phyloP scores from a whole-genome alignment of 768 basidiomycete genomes.

The Lentinula guzmanii region DNA sequence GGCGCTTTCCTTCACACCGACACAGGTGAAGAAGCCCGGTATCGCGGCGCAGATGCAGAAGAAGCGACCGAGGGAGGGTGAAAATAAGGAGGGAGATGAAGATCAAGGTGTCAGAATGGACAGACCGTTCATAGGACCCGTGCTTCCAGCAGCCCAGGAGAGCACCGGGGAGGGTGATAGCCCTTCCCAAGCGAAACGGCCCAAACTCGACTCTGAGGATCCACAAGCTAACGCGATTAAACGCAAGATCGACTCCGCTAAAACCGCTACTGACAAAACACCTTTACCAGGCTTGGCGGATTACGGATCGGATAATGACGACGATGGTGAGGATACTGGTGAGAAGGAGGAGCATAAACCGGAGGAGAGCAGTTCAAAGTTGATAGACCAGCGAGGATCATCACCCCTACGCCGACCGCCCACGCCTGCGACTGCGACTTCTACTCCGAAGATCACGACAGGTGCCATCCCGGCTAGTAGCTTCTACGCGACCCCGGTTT shows the following conservation, averaged over 20 bases:
- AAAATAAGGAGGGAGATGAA: slow-evolving; percentile 42
- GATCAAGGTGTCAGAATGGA: slow-evolving; percentile 46
- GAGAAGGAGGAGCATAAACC: slow-evolving; percentile 5
- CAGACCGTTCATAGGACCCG: slow-evolving; percentile 58
- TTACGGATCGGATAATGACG: slow-evolving; percentile 25
- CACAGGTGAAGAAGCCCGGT: slow-evolving; percentile 25
- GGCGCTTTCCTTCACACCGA: slow-evolving; percentile 15
- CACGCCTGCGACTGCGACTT: slow-evolving; percentile 18
- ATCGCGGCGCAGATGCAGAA: slow-evolving; percentile 46
- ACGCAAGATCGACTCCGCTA: slow-evolving; percentile 44
- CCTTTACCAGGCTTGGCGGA: slow-evolving; percentile 14
- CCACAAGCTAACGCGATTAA: slow-evolving; percentile 49
- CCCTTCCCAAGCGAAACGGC: slow-evolving; percentile 19
- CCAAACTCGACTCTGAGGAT: slow-evolving; percentile 24
- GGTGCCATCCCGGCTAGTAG: slow-evolving; percentile 20
- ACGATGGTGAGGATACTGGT: slow-evolving; percentile 14
- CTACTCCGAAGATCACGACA: slow-evolving; percentile 19
- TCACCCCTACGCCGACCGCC: slow-evolving; percentile 23
- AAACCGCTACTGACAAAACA: slow-evolving; percentile 9
- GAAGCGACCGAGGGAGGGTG: slow-evolving; percentile 33
- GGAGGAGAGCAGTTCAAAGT: slow-evolving; percentile 12
- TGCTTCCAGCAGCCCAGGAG: slow-evolving; percentile 41
- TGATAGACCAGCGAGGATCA: slow-evolving; percentile 18
- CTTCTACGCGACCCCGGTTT: slow-evolving; percentile 29
- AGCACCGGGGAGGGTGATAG: slow-evolving; percentile 19